Conservation (phyloP, 225 moss, liverwort and hornwort genomes). For the Polytrichum formosum region DNA sequence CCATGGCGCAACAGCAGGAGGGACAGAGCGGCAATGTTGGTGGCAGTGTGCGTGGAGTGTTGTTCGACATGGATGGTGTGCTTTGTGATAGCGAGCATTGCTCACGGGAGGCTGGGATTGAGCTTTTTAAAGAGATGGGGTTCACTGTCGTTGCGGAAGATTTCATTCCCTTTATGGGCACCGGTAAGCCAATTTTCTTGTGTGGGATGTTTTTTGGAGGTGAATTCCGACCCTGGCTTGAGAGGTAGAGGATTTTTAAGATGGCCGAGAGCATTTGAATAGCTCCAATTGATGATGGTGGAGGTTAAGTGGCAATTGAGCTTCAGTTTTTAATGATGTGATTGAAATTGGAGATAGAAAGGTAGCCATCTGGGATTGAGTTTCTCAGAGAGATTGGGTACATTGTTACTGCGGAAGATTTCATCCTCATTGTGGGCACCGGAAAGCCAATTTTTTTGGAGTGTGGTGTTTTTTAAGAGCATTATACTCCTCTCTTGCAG, state of each 20-base stretch:
- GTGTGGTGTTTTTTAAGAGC: too few relatives aligned
- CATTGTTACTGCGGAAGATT: slow-evolving; percentile 55
- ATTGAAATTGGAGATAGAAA: too few relatives aligned
- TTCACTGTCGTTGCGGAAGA: slow-evolving; percentile 49
- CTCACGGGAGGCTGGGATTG: slow-evolving; percentile 66
- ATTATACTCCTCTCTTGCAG: too few relatives aligned
- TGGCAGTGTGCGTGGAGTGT: slow-evolving; percentile 65
- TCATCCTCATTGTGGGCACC: slow-evolving; percentile 89
- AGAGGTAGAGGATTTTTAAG: too few relatives aligned
- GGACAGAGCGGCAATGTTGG: slow-evolving; percentile 10
- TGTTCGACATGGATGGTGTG: slow-evolving; percentile 98
- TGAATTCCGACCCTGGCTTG: not conserved
- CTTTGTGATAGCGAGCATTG: slow-evolving; percentile 83
- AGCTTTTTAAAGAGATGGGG: slow-evolving; percentile 77
- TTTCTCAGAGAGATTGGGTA: slow-evolving; percentile 74
- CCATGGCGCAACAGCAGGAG: slow-evolving; percentile 17
- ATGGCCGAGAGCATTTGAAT: too few relatives aligned
- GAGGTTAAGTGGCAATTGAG: too few relatives aligned
- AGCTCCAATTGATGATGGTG: too few relatives aligned
- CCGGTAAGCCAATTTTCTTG: slow-evolving; percentile 35
- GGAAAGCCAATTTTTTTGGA: slow-evolving; percentile 24
- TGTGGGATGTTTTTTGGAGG: too few relatives aligned
- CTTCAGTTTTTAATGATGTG: too few relatives aligned
- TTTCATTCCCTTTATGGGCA: slow-evolving; percentile 91
- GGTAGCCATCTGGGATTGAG: slow-evolving; percentile 39